These are phyloP conservation scores for Crepidotus variabilis DNA, from an alignment of 768 basidiomycete species.

Conservation along the genomic window DNA sequence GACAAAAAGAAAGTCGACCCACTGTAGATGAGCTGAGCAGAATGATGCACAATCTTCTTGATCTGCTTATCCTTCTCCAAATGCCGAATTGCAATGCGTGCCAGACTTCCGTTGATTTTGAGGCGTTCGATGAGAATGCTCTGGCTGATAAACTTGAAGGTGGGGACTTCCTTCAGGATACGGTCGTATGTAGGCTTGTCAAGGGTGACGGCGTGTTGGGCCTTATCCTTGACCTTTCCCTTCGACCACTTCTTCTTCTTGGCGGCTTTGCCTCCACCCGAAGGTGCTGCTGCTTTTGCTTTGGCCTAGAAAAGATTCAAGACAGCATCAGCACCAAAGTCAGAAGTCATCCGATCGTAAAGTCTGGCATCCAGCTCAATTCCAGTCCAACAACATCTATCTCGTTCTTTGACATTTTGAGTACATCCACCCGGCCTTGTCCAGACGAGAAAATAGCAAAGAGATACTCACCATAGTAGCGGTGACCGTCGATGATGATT, in stretches of 20 bases:
- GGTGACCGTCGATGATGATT: slow-evolving; percentile 39
- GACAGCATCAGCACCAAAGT: slow-evolving; percentile 15
- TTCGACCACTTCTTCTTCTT: slow-evolving; percentile 99
- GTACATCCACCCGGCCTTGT: slow-evolving; percentile 5
- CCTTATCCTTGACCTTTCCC: slow-evolving; percentile 99
- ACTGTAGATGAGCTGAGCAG: slow-evolving; percentile 95
- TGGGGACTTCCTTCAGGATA: slow-evolving; percentile 97
- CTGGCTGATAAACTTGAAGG: slow-evolving; percentile 98
- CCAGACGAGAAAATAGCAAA: slow-evolving; percentile 8
- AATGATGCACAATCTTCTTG: slow-evolving; percentile 96
- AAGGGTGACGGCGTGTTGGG: slow-evolving; percentile 91
- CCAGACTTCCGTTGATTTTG: slow-evolving; percentile 94
- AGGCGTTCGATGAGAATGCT: slow-evolving; percentile 98
- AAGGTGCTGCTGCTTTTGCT: slow-evolving; percentile 72
- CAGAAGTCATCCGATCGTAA: slow-evolving; percentile 30
- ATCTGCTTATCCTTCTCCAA: slow-evolving; percentile 92
- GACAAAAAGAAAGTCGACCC: slow-evolving; percentile 29
- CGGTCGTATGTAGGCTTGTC: slow-evolving; percentile 93
- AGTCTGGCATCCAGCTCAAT: slow-evolving; percentile 35
- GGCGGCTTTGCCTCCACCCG: slow-evolving; percentile 79
- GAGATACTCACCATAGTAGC: slow-evolving; percentile 38
- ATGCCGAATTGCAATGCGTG: slow-evolving; percentile 86
- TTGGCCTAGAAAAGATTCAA: slow-evolving; percentile 42
- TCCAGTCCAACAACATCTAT: slow-evolving; percentile 1
- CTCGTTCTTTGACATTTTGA: neutral